Evolutionary conservation across 345 rosid genomes (phyloP).

Genomic region (Firmiana major): DNA sequence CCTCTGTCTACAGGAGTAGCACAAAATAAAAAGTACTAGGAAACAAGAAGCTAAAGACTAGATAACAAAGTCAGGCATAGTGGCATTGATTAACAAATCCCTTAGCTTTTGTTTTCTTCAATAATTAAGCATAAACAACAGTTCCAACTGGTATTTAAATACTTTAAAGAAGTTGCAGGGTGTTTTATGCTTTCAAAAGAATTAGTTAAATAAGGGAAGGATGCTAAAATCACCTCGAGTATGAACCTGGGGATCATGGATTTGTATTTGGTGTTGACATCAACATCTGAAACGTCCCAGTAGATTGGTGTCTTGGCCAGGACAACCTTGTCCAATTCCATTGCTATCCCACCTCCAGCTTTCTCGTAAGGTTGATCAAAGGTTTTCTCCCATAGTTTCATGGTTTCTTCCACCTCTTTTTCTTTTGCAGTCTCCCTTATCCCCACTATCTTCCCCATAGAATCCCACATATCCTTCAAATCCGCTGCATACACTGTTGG

Average conservation of each 20-base stretch:
- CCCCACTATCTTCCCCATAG: constrained; percentile 39
- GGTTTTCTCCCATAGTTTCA: constrained; percentile 52
- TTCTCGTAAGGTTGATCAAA: constrained; percentile 82
- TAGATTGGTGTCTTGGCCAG: constrained; percentile 37
- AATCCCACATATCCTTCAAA: constrained; percentile 50
- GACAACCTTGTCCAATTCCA: constrained; percentile 26
- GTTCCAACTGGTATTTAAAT: not conserved
- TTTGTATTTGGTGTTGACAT: constrained; percentile 66
- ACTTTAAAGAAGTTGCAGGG: not conserved
- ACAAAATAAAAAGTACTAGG: not conserved
- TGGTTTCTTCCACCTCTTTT: constrained; percentile 47
- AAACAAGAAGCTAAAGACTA: not conserved
- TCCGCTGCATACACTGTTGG: constrained; percentile 70
- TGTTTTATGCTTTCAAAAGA: not conserved
- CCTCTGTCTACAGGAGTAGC: not conserved
- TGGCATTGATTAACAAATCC: not conserved
- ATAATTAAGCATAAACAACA: too few species aligned
- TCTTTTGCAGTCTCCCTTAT: constrained; percentile 47
- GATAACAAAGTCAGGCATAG: not conserved
- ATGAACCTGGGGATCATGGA: constrained; percentile 73
- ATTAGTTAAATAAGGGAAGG: not conserved
- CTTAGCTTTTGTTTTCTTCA: not conserved
- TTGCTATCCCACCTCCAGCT: constrained; percentile 59
- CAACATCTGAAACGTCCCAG: constrained; percentile 72
- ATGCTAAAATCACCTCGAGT: constrained; percentile 48